These are phyloP conservation scores for Mollisia scopiformis DNA, from an alignment of 2,329 filamentous ascomycete species.

Conservation along the genomic window DNA sequence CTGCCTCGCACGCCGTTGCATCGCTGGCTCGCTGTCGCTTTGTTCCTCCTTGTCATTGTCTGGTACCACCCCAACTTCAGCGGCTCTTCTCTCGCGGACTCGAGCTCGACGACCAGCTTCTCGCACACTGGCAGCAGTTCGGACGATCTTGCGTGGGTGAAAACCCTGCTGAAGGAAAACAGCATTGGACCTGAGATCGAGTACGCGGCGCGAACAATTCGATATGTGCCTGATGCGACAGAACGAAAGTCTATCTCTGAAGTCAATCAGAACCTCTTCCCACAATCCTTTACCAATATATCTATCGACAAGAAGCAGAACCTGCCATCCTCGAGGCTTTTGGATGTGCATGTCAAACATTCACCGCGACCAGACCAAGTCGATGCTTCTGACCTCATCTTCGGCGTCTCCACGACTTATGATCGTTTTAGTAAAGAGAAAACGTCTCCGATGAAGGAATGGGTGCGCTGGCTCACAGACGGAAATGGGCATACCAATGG, in stretches of 20 bases:
- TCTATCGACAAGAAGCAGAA: constrained; percentile 14
- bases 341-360: constrained; percentile 33
- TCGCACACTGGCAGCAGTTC: constrained; percentile 4
- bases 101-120: not conserved
- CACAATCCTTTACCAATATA: constrained; percentile 28
- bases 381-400: constrained; percentile 60
- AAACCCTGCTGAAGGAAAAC: constrained; percentile 28
- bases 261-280: constrained; percentile 31
- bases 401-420: constrained; percentile 62
- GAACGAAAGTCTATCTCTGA: constrained; percentile 30
- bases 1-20: constrained; percentile 25
- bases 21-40: constrained; percentile 22
- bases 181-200: constrained; percentile 32
- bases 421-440: constrained; percentile 54
- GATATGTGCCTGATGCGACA: constrained; percentile 32
- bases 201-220: constrained; percentile 33
- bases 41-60: constrained; percentile 20
- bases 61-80: constrained; percentile 23
- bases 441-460: constrained; percentile 58
- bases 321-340: constrained; percentile 24
- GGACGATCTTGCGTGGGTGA: constrained; percentile 28
- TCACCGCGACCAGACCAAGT: constrained; percentile 54
- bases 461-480: constrained; percentile 63
- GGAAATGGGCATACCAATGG: constrained; percentile 58
- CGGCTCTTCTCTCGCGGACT: constrained; percentile 6